Conservation (phyloP, 1,139 yeast species). For the Lodderomyces pseudojiufengensis region DNA sequence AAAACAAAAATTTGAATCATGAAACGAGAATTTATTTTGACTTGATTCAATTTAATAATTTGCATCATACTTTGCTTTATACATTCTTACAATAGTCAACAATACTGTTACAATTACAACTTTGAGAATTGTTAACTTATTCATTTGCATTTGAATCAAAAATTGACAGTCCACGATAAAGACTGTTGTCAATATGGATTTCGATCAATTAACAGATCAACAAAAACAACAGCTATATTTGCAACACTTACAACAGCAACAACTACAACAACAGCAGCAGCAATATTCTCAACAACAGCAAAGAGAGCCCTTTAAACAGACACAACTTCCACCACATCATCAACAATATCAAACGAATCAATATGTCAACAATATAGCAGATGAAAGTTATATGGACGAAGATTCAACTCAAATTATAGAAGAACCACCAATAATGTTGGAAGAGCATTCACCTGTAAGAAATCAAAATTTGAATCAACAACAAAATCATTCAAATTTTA, state of each 20-base stretch:
- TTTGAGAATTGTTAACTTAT: no score
- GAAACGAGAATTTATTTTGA: slow-evolving; percentile 4
- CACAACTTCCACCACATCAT: slow-evolving; percentile 8
- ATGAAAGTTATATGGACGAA: slow-evolving; percentile 43
- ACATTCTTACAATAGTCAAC: no score
- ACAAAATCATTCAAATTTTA: background rate
- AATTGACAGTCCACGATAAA: no score
- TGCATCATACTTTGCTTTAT: no score
- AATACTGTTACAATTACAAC: no score
- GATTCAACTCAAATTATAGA: slow-evolving; percentile 27
- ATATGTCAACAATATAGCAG: slow-evolving; percentile 12
- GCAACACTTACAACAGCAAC: slow-evolving; percentile 20
- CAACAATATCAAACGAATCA: slow-evolving; percentile 13
- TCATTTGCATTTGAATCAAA: no score
- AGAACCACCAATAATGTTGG: slow-evolving; percentile 14
- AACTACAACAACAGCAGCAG: slow-evolving; percentile 14
- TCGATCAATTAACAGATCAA: slow-evolving; percentile 30
- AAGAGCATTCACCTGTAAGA: slow-evolving; percentile 18
- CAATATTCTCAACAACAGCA: slow-evolving; percentile 15
- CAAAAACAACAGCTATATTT: slow-evolving; percentile 33
- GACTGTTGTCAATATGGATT: slow-evolving; percentile 27
- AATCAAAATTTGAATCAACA: slow-evolving; percentile 12
- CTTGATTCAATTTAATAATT: background rate
- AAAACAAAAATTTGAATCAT: background rate
- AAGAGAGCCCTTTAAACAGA: slow-evolving; percentile 9